Evolutionary conservation across 2,329 filamentous ascomycete species (phyloP).

Genomic region (Paraconiothyrium brasiliense): DNA sequence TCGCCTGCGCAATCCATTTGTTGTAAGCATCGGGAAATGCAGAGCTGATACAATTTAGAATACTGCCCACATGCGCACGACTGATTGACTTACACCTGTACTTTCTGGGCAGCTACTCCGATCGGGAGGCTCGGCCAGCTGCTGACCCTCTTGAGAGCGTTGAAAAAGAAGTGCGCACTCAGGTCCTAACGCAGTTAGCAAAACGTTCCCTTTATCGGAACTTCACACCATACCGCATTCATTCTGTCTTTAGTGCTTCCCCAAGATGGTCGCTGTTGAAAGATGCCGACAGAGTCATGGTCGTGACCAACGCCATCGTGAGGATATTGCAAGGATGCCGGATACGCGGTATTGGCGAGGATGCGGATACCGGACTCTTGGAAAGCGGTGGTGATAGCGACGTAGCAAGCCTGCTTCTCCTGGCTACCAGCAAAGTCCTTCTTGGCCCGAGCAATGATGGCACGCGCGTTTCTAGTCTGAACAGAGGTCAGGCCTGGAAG

Average conservation of each 20-base stretch:
- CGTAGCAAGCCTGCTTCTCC: slow-evolving; percentile 17
- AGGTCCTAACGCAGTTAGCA: not conserved
- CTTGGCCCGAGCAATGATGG: slow-evolving; percentile 14
- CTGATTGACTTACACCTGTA: slow-evolving; percentile 16
- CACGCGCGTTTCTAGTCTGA: slow-evolving; percentile 13
- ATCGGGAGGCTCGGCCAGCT: slow-evolving; percentile 14
- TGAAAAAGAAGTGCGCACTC: slow-evolving; percentile 18
- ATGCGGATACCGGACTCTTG: slow-evolving; percentile 15
- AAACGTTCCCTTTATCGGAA: not conserved
- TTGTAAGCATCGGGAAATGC: slow-evolving; percentile 19
- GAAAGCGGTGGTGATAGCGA: slow-evolving; percentile 18
- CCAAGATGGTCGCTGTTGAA: slow-evolving; percentile 18
- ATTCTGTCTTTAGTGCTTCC: slow-evolving; percentile 15
- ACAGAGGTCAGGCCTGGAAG: slow-evolving; percentile 16
- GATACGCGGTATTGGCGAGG: slow-evolving; percentile 13
- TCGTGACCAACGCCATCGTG: slow-evolving; percentile 19
- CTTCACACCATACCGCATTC: slow-evolving; percentile 10
- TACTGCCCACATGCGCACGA: too few relatives aligned
- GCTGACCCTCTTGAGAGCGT: slow-evolving; percentile 13
- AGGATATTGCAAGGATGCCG: slow-evolving; percentile 14
- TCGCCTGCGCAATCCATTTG: slow-evolving; percentile 4
- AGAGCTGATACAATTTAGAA: not conserved
- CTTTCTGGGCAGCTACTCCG: slow-evolving; percentile 16
- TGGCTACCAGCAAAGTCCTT: slow-evolving; percentile 7
- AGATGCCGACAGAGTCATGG: slow-evolving; percentile 19